A percentile compares a stretch with the other conserved stretches of the same genome.
phyloP scores from a whole-genome alignment of 441 rosid species.

The Pelargonium myrrhifolium region DNA sequence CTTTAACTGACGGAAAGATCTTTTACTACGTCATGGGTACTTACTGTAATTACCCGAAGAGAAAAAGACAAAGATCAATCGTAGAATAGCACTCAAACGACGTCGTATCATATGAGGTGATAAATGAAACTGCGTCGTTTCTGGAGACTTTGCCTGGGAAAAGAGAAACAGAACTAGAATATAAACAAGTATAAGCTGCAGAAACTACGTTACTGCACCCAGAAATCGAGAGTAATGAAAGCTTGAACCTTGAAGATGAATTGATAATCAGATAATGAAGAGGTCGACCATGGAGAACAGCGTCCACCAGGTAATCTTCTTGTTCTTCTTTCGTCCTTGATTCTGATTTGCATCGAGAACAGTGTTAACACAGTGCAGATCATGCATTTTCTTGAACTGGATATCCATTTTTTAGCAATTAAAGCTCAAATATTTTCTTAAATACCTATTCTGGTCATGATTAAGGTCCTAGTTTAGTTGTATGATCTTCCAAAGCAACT shows the following conservation, averaged over 20 bases:
- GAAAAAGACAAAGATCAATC: no score
- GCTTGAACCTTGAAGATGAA: neutral
- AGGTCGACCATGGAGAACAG: constrained; percentile 1
- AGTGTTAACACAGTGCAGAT: neutral
- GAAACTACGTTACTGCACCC: neutral
- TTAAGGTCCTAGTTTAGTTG: neutral
- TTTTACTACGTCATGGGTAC: no score
- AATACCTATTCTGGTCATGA: neutral
- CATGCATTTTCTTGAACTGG: constrained; percentile 6
- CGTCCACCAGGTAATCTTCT: constrained; percentile 1
- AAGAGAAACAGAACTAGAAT: neutral
- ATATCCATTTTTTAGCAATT: neutral
- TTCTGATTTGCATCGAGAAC: neutral
- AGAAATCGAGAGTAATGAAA: neutral
- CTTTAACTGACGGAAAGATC: no score
- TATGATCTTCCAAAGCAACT: neutral
- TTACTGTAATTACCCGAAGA: no score
- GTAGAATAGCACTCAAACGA: neutral
- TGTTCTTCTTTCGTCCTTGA: neutral
- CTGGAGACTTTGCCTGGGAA: neutral
- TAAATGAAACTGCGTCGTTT: constrained; percentile 1
- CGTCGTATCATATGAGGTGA: neutral
- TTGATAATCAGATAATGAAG: neutral
- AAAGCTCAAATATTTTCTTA: neutral
- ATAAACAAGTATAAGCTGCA: neutral